phyloP scores from a whole-genome alignment of 1,139 yeast genomes.

The Wickerhamomyces sp. region DNA sequence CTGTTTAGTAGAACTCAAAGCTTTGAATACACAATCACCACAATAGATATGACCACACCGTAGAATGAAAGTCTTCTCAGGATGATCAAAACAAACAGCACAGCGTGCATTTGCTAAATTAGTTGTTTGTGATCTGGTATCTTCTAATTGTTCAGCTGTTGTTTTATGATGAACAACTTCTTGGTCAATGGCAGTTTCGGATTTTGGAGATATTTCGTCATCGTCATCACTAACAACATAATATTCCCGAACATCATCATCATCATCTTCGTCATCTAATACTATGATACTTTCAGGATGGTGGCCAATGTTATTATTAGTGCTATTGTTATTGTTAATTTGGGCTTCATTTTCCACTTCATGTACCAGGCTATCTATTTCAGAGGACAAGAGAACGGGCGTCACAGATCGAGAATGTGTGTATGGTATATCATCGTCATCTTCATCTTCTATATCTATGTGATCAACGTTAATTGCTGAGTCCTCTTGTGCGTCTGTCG shows the following conservation, averaged over 20 bases:
- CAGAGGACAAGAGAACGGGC: constrained; percentile 12
- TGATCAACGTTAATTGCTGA: background rate
- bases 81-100: constrained; percentile 51
- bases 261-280: constrained; percentile 8
- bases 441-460: constrained; percentile 11
- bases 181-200: constrained; percentile 6
- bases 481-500: background rate
- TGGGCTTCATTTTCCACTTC: background rate
- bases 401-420: constrained; percentile 21
- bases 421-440: constrained; percentile 24
- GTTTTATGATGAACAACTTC: constrained; percentile 11
- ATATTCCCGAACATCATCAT: constrained; percentile 13
- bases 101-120: constrained; percentile 36
- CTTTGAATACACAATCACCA: constrained; percentile 43
- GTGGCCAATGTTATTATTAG: constrained; percentile 1
- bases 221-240: constrained; percentile 18
- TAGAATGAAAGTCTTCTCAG: constrained; percentile 40
- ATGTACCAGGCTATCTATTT: background rate
- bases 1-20: constrained; percentile 40
- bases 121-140: constrained; percentile 22
- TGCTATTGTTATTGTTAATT: background rate
- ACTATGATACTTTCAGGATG: background rate
- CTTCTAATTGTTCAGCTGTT: constrained; percentile 27
- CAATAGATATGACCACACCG: constrained; percentile 57
- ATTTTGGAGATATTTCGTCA: constrained; percentile 4